Evolutionary conservation across 169 alveolate species (phyloP), one percentile per base, ranked within the genome.

Genomic region (Plasmodium sp.): DNA sequence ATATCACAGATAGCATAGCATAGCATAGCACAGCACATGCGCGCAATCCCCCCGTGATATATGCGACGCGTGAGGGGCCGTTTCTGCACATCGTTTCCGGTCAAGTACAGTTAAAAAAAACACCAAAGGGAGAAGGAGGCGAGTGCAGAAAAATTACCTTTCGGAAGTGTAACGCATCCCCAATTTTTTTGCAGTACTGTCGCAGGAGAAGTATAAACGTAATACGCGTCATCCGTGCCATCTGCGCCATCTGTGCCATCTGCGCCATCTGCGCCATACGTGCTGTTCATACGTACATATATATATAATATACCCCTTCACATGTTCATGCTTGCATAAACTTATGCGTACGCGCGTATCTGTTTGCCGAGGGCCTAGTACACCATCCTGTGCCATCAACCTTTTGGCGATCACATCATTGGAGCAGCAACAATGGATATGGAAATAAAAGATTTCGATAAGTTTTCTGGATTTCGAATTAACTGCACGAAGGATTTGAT

Each of bases 401-500:
- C 3, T 34, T 41, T 36, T 75, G 83, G 1, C 9, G 18, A 36
- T 36, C 45, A 39, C 14, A 51, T 18, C 22, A 81, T 5, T 18
- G 34, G 39, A 39, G 77, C 12, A 34, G n/a, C n/a, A 88, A 84
- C 81, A 80, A 88, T 88, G 94, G 94, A 88, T 74, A 88, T 88
- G 94, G 94, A 88, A 80, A 88, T 88, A 33, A 88, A 88, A 18
- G 94, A 88, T 31, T 88, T 88, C 72, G 94, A 88, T 67, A 88
- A 88, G 39, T 88, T 88, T 31, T 88, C 94, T 22, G 94, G 94
- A 18, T 67, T 88, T 80, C 22, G 94, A 18, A 88, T 88, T 34
- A 54, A 88, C 73, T 88, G 88, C 56, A 88, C 94, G 22, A 88
- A 88, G 82, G 94, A 88, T 73, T 88, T 88, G 79, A 14, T 88